Conservation (phyloP, 129 eudicot species). For the Calendula officinalis region DNA sequence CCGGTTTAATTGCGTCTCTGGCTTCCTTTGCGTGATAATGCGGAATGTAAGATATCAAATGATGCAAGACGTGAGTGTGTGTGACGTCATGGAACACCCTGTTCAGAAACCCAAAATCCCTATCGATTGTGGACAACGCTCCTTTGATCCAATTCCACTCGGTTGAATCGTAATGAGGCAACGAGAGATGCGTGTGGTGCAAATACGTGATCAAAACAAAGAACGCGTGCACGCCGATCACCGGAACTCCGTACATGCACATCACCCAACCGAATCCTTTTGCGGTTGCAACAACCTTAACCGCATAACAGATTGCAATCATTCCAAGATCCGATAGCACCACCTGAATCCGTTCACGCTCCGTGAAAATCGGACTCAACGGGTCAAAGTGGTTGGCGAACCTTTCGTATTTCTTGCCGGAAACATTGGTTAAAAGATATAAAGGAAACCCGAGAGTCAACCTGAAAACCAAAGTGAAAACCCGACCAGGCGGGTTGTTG, state of each 20-base stretch:
- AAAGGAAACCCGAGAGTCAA: constrained; percentile 8
- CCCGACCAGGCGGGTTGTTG: constrained; percentile 10
- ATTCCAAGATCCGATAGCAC: constrained; percentile 1
- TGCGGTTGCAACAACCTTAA: background rate
- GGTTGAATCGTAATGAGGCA: constrained; percentile 4
- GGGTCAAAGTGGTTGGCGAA: constrained; percentile 23
- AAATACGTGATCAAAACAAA: constrained; percentile 14
- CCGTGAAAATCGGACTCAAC: constrained; percentile 2
- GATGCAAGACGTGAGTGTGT: constrained; percentile 3
- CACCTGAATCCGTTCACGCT: constrained; percentile 1
- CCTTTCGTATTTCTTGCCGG: constrained; percentile 18
- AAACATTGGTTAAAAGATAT: constrained; percentile 15
- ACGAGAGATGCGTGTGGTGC: constrained; percentile 21
- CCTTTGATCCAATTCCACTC: constrained; percentile 7
- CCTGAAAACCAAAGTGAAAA: constrained; percentile 5
- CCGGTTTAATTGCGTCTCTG: background rate
- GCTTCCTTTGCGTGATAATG: constrained; percentile 7
- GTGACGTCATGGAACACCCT: background rate
- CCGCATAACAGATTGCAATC: background rate
- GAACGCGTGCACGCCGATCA: background rate
- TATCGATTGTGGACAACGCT: background rate
- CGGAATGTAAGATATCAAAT: constrained; percentile 1
- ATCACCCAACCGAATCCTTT: background rate
- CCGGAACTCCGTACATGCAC: background rate
- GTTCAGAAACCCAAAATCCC: background rate